Percentiles rank a stretch among this genome's conserved stretches.
phyloP scores from a whole-genome alignment of 371 early-diverging fungal genomes.

The Mortierella sp. region DNA sequence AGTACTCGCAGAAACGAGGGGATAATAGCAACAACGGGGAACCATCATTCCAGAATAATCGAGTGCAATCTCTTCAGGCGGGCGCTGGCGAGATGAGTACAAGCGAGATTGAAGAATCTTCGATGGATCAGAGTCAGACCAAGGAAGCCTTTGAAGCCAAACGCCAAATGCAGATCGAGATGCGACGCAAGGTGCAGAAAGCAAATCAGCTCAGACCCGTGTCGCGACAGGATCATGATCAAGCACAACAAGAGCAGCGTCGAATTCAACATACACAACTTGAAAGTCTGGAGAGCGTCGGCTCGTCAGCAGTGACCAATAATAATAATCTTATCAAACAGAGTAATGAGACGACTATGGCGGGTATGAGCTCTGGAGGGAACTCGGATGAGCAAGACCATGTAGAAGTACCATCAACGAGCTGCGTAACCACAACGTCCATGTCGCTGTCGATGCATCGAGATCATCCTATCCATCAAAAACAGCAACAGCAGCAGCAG shows the following conservation, averaged over 20 bases:
- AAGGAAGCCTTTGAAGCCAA: slow-evolving; percentile 19
- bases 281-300: neutral
- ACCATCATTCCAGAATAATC: neutral
- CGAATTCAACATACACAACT: neutral
- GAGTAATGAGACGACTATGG: slow-evolving; percentile 54
- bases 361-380: slow-evolving; percentile 47
- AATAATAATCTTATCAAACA: slow-evolving; percentile 24
- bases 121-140: slow-evolving; percentile 23
- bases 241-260: neutral
- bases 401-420: slow-evolving; percentile 51
- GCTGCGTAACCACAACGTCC: slow-evolving; percentile 42
- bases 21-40: slow-evolving; percentile 3
- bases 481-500: slow-evolving; percentile 16
- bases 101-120: slow-evolving; percentile 17
- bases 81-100: neutral
- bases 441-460: slow-evolving; percentile 47
- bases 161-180: slow-evolving; percentile 22
- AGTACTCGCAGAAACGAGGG: slow-evolving; percentile 9
- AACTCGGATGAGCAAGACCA: slow-evolving; percentile 54
- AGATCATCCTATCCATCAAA: slow-evolving; percentile 15
- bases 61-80: neutral
- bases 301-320: neutral
- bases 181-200: slow-evolving; percentile 10
- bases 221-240: slow-evolving; percentile 13
- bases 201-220: neutral